Evolutionary conservation across 2,329 filamentous ascomycete species (phyloP), one percentile per base, ranked within the genome.

Genomic region (Botryotinia convoluta): DNA sequence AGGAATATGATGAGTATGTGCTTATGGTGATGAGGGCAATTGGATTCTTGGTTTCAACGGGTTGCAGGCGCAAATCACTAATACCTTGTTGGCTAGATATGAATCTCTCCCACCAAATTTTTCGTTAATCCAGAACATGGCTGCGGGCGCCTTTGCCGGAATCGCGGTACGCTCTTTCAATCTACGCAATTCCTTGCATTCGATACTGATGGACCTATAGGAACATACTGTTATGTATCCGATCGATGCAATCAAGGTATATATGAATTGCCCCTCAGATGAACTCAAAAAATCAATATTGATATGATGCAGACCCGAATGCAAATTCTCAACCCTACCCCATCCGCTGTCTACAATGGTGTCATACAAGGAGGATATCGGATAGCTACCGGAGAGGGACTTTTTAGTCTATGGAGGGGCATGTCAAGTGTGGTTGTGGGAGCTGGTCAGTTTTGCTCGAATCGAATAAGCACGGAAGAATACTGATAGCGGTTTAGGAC

Each of bases 221-320:
- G 95, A 98, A 85, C 95, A 98, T 84, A 97, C 95, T 74, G 95
- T 97, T 80, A 98, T 99, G 96, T 99, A 99, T 82, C 96, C 96
- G 32, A 93, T 99, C 81, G 96, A 99, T 85, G 90, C 97, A 78
- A 92, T 99, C 82, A 99, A 99, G 92, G 96, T 98, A 70, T 71
- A 78, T 67, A 67, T 9, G 72, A 62, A 71, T 65, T 73, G 65
- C 60, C 57, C 48, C 67, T 60, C 20, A 37, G 44, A 42, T 32
- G 48, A 72, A 61, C 0, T 26, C 26, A 5, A 61, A n/a, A n/a
- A 61, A 20, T 29, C 51, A 45, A 65, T 72, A 77, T 74, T 78
- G 75, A 79, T 71, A 54, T 44, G 42, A 44, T 42, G 64, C 72
- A 98, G 96, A 99, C 96, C 62, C 93, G 96, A 82, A 98, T 98